Evolutionary conservation across 345 rosid genomes (phyloP), one percentile per base, ranked within the genome.

Genomic region (Acer saccharum): DNA sequence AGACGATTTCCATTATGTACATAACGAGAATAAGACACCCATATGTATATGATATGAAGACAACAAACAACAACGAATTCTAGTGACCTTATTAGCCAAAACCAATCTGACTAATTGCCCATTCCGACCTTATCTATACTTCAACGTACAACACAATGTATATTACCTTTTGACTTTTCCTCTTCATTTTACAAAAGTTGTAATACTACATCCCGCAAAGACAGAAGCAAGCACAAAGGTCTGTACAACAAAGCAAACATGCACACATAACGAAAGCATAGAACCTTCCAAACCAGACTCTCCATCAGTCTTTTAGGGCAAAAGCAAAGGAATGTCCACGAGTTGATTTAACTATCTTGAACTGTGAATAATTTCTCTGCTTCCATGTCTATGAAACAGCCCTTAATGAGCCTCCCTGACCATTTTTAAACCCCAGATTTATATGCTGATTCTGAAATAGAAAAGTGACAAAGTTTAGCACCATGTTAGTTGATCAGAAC

Each of bases 311-410:
- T 41, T 32, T 35, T 72, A 43, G 61, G 44, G 73, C 65, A 20
- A 73, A 67, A 68, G 63, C 20, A 75, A 60, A 80, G 72, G 50
- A 60, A n/a, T 21, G 2, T 2, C 44, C 74, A 68, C 27, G 43
- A 10, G 32, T 27, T n/a, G 39, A 71, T 71, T 20, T 39, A 65
- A 9, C 14, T 41, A 63, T 58, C 74, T 50, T 60, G 63, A 43
- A 63, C 29, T 48, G 50, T 60, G 54, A 71, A 20, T 18, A 80
- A n/a, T 17, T 58, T 69, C 29, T 69, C 52, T 20, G 80, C 72
- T 72, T 62, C 75, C 73, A 17, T 18, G 68, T 46, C 82, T 83
- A 81, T 43, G 76, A 78, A 67, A 57, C 74, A 10, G 81, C 84
- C 67, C 43, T 83, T 27, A 57, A 75, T n/a, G 43, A 10, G 10